Evolutionary conservation across 805 yeast genomes (phyloP).

Genomic region (Ogataea kodamae): DNA sequence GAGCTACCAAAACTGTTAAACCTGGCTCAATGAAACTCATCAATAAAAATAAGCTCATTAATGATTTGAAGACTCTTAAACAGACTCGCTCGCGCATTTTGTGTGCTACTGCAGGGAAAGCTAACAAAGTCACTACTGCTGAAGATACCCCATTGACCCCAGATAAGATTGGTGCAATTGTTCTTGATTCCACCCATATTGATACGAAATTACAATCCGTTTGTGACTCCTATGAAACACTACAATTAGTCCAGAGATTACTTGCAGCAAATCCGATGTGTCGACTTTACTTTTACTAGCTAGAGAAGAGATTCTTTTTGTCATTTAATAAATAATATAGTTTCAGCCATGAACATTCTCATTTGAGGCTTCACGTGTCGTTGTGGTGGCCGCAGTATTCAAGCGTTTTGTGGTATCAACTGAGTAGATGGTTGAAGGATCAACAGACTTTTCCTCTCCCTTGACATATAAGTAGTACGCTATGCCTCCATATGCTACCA

Average conservation of each 20-base stretch:
- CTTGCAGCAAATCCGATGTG: conserved; percentile 36
- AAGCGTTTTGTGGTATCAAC: conserved; percentile 41
- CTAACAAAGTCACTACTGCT: conserved; percentile 43
- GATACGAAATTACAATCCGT: conserved; percentile 58
- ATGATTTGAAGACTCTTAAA: conserved; percentile 49
- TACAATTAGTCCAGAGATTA: conserved; percentile 39
- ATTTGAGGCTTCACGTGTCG: too few relatives aligned
- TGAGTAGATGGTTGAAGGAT: conserved; percentile 36
- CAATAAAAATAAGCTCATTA: conserved; percentile 66
- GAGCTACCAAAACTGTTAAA: conserved; percentile 48
- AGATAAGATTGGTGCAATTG: conserved; percentile 48
- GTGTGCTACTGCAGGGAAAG: conserved; percentile 63
- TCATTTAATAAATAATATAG: conserved; percentile 4
- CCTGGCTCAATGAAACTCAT: conserved; percentile 64
- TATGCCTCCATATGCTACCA: conserved; percentile 37
- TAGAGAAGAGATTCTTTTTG: too few relatives aligned
- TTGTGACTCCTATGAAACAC: conserved; percentile 54
- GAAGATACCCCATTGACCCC: conserved; percentile 39
- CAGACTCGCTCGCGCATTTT: conserved; percentile 48
- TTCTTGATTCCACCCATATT: conserved; percentile 59
- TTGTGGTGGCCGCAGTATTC: conserved; percentile 43
- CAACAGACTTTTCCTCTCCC: conserved; percentile 36
- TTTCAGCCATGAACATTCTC: conserved; percentile 4
- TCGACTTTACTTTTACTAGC: conserved; percentile 51
- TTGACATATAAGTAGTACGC: conserved; percentile 34